Percentiles rank a stretch among this genome's conserved stretches.
Evolutionary conservation across 768 basidiomycete genomes (phyloP).

Genomic region (Mycena haematopus): DNA sequence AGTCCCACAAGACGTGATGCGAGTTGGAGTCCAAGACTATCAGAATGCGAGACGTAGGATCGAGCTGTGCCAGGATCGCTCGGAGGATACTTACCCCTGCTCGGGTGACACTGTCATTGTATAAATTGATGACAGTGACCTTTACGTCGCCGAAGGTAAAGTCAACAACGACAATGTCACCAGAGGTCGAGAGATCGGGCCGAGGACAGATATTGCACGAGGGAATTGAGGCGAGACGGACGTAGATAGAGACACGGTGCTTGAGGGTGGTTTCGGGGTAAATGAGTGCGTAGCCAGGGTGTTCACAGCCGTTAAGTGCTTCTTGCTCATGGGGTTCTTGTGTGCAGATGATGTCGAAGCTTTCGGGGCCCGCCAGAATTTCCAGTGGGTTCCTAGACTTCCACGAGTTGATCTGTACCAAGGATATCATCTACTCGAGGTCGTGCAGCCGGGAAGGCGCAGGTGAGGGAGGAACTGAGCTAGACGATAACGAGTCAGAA

Average conservation of each 20-base stretch:
- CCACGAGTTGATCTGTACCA: constrained; percentile 15
- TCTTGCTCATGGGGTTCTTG: not conserved
- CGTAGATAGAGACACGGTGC: not conserved
- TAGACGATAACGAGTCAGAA: not conserved
- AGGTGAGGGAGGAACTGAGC: not conserved
- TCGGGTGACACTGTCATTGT: not conserved
- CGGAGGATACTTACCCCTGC: not conserved
- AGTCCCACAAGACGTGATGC: constrained; percentile 1
- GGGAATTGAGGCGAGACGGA: no score
- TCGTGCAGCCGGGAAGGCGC: constrained; percentile 10
- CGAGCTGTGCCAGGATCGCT: no score
- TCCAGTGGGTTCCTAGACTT: constrained; percentile 9
- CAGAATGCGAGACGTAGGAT: no score
- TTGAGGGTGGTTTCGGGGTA: not conserved
- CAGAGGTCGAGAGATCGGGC: no score
- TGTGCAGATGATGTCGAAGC: not conserved
- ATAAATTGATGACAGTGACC: not conserved
- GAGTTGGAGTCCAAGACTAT: not conserved
- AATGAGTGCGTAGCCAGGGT: not conserved
- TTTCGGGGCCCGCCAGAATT: not conserved
- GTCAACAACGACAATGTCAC: no score
- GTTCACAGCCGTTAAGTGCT: not conserved
- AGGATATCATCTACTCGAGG: not conserved
- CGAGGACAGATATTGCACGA: no score
- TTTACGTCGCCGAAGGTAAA: not conserved